Evolutionary conservation across 257 asterid species (phyloP), one percentile per base, ranked within the genome.

Genomic region (Eustoma russellianum): DNA sequence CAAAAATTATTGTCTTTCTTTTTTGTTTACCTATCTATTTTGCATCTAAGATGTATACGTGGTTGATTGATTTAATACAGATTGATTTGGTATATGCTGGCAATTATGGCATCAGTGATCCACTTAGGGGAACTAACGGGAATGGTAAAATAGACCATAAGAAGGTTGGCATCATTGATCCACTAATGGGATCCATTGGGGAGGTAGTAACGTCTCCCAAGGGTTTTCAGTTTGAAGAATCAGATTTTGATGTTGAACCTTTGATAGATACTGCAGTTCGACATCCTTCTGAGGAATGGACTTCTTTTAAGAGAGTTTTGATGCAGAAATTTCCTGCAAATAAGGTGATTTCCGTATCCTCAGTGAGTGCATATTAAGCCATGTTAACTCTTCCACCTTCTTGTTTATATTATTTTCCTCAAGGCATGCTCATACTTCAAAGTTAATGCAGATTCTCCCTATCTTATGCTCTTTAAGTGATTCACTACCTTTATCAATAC

Each of bases 321-420:
- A 70, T 82, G 83, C 93, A 82, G 45, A 77, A 75, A 13, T 84
- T 82, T 72, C 84, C 93, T 11, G 78, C 74, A 53, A 68, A 93
- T 48, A 84, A 72, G 75, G 69, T 71, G 57, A 66, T 73, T 57
- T 62, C 75, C 13, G 40, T 78, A 17, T 75, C 91, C 67, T 55
- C 76, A 73, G 88, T 76, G 44, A 60, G 76, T 66, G 33, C 46
- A 33, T 62, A 17, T 50, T 33, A 70, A 13, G 19, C 46, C 19
- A 40, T 50, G 33, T 35, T 64, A 33, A 30, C n/a, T 35, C 15
- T 56, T 17, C 24, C 28, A 19, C 55, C 8, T 57, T 15, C 0
- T 35, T 47, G 17, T 24, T n/a, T n/a, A n/a, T n/a, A n/a, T n/a
- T n/a, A n/a, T n/a, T n/a, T n/a, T n/a, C n/a, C n/a, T n/a, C n/a